Evolutionary conservation across 768 basidiomycete genomes (phyloP).

Genomic region (Tylopilus subfusipes): DNA sequence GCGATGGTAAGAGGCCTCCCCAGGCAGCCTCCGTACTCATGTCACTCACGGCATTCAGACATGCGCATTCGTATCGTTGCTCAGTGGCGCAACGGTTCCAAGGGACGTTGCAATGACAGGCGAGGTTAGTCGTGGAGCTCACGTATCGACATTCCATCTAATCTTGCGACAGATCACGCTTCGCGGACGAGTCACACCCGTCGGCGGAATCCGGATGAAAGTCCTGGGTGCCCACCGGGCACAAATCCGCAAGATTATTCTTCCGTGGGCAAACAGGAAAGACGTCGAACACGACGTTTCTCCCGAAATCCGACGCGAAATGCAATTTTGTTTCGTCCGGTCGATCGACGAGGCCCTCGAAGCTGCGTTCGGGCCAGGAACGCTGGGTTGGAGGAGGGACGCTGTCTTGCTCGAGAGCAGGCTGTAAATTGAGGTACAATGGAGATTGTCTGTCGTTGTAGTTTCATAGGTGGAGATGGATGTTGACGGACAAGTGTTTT

Average conservation of each 20-base stretch:
- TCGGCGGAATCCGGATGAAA: conserved; percentile 92
- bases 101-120: conserved; percentile 85
- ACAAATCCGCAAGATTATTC: conserved; percentile 75
- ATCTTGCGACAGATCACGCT: conserved; percentile 60
- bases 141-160: background rate
- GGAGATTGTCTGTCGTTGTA: background rate
- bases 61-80: conserved; percentile 82
- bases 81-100: conserved; percentile 73
- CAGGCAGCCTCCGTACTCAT: background rate
- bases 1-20: conserved; percentile 59
- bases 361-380: conserved; percentile 74
- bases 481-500: background rate
- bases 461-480: background rate
- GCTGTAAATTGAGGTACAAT: conserved; percentile 31
- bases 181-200: conserved; percentile 74
- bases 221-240: conserved; percentile 88
- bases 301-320: conserved; percentile 63
- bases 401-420: conserved; percentile 52
- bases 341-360: conserved; percentile 78
- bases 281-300: conserved; percentile 87
- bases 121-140: conserved; percentile 47
- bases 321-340: conserved; percentile 80
- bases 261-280: conserved; percentile 81
- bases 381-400: conserved; percentile 60
- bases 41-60: conserved; percentile 40